Conservation (phyloP, 2,329 filamentous ascomycete genomes). For the Claviceps sp. region DNA sequence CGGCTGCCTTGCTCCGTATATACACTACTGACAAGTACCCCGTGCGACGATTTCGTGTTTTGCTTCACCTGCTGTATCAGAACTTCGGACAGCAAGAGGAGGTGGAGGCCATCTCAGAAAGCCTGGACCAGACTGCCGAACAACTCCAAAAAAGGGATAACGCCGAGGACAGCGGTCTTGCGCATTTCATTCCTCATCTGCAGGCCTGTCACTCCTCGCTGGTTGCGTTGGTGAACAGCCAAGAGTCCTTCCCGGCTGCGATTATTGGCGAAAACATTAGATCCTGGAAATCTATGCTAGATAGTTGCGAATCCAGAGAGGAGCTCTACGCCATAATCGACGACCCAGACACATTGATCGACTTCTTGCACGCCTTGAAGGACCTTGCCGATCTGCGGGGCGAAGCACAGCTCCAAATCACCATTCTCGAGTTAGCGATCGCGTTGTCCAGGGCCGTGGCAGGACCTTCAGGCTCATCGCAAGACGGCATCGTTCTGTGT, state of each 20-base stretch:
- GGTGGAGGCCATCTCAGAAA: slow-evolving; percentile 24
- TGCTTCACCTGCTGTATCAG: slow-evolving; percentile 34
- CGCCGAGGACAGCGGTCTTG: slow-evolving; percentile 32
- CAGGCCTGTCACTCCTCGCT: slow-evolving; percentile 31
- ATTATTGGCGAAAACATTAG: slow-evolving; percentile 24
- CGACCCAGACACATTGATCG: slow-evolving; percentile 33
- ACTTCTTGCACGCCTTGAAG: slow-evolving; percentile 35
- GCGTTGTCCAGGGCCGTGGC: slow-evolving; percentile 24
- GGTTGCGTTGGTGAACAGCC: slow-evolving; percentile 26
- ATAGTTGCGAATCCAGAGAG: slow-evolving; percentile 22
- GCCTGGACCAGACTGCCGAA: slow-evolving; percentile 25
- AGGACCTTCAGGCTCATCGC: slow-evolving; percentile 15
- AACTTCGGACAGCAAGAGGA: slow-evolving; percentile 31
- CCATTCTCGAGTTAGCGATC: slow-evolving; percentile 32
- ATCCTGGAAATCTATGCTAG: slow-evolving; percentile 31
- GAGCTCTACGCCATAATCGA: slow-evolving; percentile 34
- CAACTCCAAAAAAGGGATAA: slow-evolving; percentile 23
- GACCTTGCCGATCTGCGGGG: slow-evolving; percentile 40
- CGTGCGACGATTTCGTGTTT: slow-evolving; percentile 36
- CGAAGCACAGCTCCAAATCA: slow-evolving; percentile 30
- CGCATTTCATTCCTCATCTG: slow-evolving; percentile 34
- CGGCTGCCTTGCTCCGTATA: slow-evolving; percentile 34
- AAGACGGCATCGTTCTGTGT: slow-evolving; percentile 30
- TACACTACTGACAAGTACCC: slow-evolving; percentile 38
- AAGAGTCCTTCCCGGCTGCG: slow-evolving; percentile 16